Conservation (phyloP, 2,329 filamentous ascomycete genomes). For the Exophiala oligosperma region DNA sequence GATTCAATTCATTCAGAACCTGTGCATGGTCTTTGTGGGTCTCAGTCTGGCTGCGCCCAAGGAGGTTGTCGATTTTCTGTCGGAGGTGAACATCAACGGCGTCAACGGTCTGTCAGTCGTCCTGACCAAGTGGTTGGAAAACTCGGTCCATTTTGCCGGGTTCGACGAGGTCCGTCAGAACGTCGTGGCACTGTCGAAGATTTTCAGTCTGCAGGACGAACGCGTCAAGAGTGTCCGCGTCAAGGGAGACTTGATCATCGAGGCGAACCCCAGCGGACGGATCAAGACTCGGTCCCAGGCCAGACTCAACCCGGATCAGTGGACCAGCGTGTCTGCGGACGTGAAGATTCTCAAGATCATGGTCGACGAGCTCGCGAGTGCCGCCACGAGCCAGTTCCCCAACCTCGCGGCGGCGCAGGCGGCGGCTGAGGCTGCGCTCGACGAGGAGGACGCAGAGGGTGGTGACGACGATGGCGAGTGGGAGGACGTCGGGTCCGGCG, state of each 20-base stretch:
- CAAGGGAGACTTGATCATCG: conserved; percentile 86
- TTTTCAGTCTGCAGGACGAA: conserved; percentile 83
- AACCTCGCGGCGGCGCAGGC: conserved; percentile 57
- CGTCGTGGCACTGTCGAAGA: conserved; percentile 87
- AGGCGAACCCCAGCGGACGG: conserved; percentile 62
- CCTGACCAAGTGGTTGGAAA: conserved; percentile 92
- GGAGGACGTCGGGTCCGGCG: conserved; percentile 77
- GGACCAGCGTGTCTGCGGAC: conserved; percentile 80
- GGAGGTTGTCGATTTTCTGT: conserved; percentile 90
- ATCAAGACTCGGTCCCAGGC: conserved; percentile 95
- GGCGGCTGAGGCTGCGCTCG: conserved; percentile 58
- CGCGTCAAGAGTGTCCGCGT: conserved; percentile 78
- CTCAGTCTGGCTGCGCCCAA: conserved; percentile 80
- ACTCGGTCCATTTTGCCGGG: conserved; percentile 94
- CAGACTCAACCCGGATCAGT: conserved; percentile 85
- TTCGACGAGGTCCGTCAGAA: conserved; percentile 98
- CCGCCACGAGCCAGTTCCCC: conserved; percentile 59
- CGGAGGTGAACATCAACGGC: conserved; percentile 75
- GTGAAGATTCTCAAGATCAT: conserved; percentile 97
- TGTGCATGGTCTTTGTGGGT: conserved; percentile 92
- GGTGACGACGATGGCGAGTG: conserved; percentile 74
- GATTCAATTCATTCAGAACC: conserved; percentile 88
- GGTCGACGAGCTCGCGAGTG: conserved; percentile 84
- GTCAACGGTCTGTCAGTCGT: conserved; percentile 82
- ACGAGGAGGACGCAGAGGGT: conserved; percentile 52